A percentile compares a stretch with the other conserved stretches of the same genome.
Evolutionary conservation across 2,329 filamentous ascomycete genomes (phyloP).

Genomic region (Calonectria montana): DNA sequence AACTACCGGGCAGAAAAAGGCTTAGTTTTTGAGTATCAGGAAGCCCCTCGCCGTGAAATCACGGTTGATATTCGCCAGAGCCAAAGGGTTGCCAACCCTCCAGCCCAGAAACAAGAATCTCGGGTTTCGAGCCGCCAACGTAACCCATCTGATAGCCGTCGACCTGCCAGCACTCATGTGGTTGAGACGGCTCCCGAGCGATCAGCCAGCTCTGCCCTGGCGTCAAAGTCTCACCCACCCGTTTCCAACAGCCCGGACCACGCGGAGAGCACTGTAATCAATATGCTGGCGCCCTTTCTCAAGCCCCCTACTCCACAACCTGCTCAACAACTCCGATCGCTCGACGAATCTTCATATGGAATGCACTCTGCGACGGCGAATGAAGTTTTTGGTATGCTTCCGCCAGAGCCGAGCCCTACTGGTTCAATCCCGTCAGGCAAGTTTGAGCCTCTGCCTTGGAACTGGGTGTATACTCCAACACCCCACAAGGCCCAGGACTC

Average conservation of each 20-base stretch:
- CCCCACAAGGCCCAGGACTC: conserved; percentile 40
- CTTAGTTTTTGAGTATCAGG: conserved; percentile 49
- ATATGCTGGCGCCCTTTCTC: conserved; percentile 62
- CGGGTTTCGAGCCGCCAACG: conserved; percentile 22
- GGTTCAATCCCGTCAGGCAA: conserved; percentile 44
- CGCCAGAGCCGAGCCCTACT: conserved; percentile 46
- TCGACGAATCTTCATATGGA: conserved; percentile 62
- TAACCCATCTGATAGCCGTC: conserved; percentile 13
- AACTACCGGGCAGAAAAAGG: conserved; percentile 38
- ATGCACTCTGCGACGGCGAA: conserved; percentile 65
- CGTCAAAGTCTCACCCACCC: conserved; percentile 19
- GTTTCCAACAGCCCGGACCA: conserved; percentile 39
- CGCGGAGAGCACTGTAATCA: conserved; percentile 55
- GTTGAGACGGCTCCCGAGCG: conserved; percentile 9
- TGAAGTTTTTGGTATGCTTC: conserved; percentile 59
- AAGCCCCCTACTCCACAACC: conserved; percentile 57
- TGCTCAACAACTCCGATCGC: conserved; percentile 45
- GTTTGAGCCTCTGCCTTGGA: conserved; percentile 61
- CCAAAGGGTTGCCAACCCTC: not conserved
- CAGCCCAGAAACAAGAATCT: conserved; percentile 18
- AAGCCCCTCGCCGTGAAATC: not conserved
- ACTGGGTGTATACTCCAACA: conserved; percentile 57
- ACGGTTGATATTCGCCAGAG: conserved; percentile 1
- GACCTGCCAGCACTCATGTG: conserved; percentile 17
- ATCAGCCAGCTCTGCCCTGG: conserved; percentile 21